These are phyloP conservation scores for Pholiota conissans DNA, from an alignment of 768 basidiomycete genomes.

Conservation along the genomic window DNA sequence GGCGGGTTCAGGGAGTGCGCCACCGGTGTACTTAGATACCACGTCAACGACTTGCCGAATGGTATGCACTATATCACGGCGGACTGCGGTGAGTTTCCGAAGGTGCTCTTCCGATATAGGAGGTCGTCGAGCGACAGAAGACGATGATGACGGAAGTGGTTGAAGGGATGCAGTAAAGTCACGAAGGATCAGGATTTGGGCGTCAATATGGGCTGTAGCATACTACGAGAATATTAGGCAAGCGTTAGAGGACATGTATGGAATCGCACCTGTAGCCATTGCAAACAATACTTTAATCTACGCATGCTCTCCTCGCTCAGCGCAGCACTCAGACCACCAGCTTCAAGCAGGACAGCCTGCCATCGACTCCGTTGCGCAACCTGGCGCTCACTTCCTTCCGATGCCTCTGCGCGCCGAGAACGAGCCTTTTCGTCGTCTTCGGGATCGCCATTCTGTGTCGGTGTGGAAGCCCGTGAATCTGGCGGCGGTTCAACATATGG, in stretches of 20 bases:
- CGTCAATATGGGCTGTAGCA: conserved; percentile 84
- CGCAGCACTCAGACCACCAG: conserved; percentile 84
- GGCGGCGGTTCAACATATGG: conserved; percentile 35
- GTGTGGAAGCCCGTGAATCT: conserved; percentile 21
- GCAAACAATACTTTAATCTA: conserved; percentile 78
- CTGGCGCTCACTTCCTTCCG: conserved; percentile 39
- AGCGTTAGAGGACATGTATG: not conserved
- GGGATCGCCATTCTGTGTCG: conserved; percentile 16
- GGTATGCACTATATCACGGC: conserved; percentile 84
- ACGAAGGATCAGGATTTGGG: conserved; percentile 81
- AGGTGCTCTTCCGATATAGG: conserved; percentile 26
- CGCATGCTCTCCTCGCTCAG: conserved; percentile 92
- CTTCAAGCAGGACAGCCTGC: conserved; percentile 84
- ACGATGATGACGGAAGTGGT: conserved; percentile 35
- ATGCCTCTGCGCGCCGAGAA: conserved; percentile 2
- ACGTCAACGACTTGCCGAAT: conserved; percentile 89
- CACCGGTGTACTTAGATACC: conserved; percentile 81
- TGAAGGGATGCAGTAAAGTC: conserved; percentile 79
- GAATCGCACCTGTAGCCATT: conserved; percentile 78
- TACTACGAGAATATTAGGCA: conserved; percentile 48
- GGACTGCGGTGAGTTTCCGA: conserved; percentile 71
- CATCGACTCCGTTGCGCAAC: conserved; percentile 77
- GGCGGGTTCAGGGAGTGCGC: conserved; percentile 77
- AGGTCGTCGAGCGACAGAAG: conserved; percentile 17
- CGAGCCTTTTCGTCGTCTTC: not conserved